phyloP scores from a whole-genome alignment of 495 filamentous ascomycete species.

The Xylaria acuta region DNA sequence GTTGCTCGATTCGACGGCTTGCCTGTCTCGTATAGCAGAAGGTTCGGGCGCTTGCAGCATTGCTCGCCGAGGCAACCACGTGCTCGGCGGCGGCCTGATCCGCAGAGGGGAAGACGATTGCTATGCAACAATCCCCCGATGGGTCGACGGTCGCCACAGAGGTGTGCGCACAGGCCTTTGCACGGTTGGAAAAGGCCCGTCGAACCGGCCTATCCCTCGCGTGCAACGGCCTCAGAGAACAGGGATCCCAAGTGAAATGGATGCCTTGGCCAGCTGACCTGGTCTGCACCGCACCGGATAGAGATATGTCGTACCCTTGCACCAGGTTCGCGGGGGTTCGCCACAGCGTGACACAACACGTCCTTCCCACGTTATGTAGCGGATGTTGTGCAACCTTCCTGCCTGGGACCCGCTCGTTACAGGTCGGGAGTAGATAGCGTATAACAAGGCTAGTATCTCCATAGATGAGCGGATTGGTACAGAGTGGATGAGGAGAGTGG shows the following conservation, averaged over 20 bases:
- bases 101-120: conserved; percentile 7
- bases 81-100: conserved; percentile 15
- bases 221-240: conserved; percentile 12
- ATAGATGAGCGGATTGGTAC: background rate
- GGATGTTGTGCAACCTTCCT: conserved; percentile 22
- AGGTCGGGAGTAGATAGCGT: conserved; percentile 10
- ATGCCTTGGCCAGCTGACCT: conserved; percentile 22
- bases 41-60: conserved; percentile 6
- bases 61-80: conserved; percentile 10
- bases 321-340: conserved; percentile 24
- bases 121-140: conserved; percentile 13
- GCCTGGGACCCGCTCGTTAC: conserved; percentile 4
- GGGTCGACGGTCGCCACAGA: conserved; percentile 18
- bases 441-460: conserved; percentile 23
- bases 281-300: conserved; percentile 23
- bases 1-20: conserved; percentile 11
- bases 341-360: conserved; percentile 24
- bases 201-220: conserved; percentile 12
- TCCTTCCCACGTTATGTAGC: conserved; percentile 15
- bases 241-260: conserved; percentile 22
- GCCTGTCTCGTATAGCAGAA: conserved; percentile 10
- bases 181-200: conserved; percentile 19
- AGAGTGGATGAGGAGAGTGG: conserved; percentile 8
- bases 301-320: conserved; percentile 15
- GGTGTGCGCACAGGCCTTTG: conserved; percentile 21